Percentiles rank a stretch among this genome's conserved stretches.
Conservation (phyloP, 768 basidiomycete species). For the Dioszegia aurantiaca region DNA sequence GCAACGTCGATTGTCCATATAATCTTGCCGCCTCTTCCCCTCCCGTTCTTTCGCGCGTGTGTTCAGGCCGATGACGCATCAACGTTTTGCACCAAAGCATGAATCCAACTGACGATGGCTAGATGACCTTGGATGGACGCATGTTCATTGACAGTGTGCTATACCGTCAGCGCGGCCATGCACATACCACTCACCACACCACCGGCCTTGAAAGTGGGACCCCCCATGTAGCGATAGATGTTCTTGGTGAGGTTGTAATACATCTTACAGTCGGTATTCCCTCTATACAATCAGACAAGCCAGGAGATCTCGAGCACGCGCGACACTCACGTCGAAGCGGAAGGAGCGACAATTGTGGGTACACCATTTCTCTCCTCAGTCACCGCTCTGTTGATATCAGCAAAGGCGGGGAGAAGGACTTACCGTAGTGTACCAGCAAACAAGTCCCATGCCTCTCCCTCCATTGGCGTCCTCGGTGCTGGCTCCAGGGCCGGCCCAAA, state of each 20-base stretch:
- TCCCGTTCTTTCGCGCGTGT: no score
- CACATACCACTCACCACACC: constrained; percentile 10
- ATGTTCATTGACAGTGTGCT: constrained; percentile 52
- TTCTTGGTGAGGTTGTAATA: constrained; percentile 48
- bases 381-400: constrained; percentile 27
- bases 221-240: constrained; percentile 48
- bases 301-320: no score
- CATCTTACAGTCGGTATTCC: constrained; percentile 49
- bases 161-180: neutral
- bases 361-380: constrained; percentile 36
- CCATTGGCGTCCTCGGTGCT: constrained; percentile 39
- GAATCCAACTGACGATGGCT: constrained; percentile 45
- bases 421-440: constrained; percentile 50
- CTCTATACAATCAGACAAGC: constrained; percentile 21
- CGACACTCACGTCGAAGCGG: constrained; percentile 41
- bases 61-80: no score
- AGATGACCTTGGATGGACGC: constrained; percentile 40
- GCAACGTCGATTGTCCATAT: no score
- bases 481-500: constrained; percentile 45
- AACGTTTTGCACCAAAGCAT: constrained; percentile 44
- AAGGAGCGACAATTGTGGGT: constrained; percentile 42
- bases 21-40: no score
- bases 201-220: constrained; percentile 24
- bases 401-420: constrained; percentile 14
- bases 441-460: constrained; percentile 44